phyloP scores from a whole-genome alignment of 2,329 filamentous ascomycete species.

The Botrytis aclada region DNA sequence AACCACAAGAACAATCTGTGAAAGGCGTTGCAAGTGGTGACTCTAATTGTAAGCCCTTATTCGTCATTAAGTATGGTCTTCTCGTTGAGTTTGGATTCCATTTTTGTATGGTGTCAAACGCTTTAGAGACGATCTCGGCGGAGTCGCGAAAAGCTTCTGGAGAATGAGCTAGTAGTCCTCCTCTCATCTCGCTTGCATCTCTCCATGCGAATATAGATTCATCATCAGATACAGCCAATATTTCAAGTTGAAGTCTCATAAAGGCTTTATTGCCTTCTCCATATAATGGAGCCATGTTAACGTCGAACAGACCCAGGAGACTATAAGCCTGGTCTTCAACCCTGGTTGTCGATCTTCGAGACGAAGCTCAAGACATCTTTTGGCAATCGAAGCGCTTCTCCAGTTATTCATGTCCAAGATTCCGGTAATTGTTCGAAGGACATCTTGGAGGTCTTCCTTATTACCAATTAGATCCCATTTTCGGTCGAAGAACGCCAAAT shows the following conservation, averaged over 20 bases:
- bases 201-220: neutral
- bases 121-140: neutral
- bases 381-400: neutral
- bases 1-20: neutral
- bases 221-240: neutral
- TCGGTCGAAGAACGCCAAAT: neutral
- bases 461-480: neutral
- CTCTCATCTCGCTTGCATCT: neutral
- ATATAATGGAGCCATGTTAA: neutral
- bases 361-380: neutral
- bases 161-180: neutral
- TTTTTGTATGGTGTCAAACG: neutral
- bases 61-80: neutral
- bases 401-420: neutral
- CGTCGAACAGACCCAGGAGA: neutral
- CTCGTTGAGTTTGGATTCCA: neutral
- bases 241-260: neutral
- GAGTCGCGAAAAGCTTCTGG: neutral
- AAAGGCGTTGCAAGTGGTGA: neutral
- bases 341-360: neutral
- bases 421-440: neutral
- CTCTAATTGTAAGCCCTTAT: neutral
- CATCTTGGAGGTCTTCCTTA: neutral
- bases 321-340: neutral
- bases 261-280: neutral